Conservation (phyloP, 345 rosid species). For the Kandelia obovata region DNA sequence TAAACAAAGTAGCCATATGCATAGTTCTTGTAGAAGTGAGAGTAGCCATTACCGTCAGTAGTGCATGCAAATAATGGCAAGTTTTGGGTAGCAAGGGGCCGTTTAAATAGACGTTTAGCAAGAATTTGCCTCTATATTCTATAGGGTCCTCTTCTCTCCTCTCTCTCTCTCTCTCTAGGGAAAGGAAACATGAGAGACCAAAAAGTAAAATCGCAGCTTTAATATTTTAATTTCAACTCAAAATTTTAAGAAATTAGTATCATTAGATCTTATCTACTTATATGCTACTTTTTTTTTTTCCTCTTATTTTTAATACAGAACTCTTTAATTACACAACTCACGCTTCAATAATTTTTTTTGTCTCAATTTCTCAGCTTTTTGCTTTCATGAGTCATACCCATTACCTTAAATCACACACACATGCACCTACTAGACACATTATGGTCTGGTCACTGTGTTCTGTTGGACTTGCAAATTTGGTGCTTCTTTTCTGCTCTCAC, state of each 20-base stretch:
- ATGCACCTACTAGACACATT: neutral
- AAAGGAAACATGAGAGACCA: too few relatives aligned
- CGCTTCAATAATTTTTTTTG: neutral
- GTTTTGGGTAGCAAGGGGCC: neutral
- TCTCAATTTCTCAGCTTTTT: neutral
- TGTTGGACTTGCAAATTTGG: slow-evolving; percentile 1
- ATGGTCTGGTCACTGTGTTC: neutral
- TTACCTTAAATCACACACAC: slow-evolving; percentile 6
- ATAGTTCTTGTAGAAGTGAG: neutral
- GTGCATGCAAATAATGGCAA: neutral
- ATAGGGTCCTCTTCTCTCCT: too few relatives aligned
- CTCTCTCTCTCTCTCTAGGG: too few relatives aligned
- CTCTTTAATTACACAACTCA: too few relatives aligned
- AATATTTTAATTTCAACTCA: too few relatives aligned
- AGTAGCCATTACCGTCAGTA: neutral
- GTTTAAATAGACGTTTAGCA: neutral
- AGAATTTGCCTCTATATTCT: neutral
- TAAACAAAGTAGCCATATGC: slow-evolving; percentile 22
- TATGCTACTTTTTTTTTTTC: too few relatives aligned
- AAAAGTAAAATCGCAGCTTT: too few relatives aligned
- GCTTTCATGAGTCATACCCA: slow-evolving; percentile 28
- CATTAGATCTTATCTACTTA: too few relatives aligned
- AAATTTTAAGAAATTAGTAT: too few relatives aligned
- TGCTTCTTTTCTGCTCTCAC: slow-evolving; percentile 1
- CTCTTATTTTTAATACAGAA: too few relatives aligned